Percentiles rank a stretch among this genome's conserved stretches.
Evolutionary conservation across 106 monocot genomes (phyloP).

Genomic region (Dendrobium chrysotoxum): DNA sequence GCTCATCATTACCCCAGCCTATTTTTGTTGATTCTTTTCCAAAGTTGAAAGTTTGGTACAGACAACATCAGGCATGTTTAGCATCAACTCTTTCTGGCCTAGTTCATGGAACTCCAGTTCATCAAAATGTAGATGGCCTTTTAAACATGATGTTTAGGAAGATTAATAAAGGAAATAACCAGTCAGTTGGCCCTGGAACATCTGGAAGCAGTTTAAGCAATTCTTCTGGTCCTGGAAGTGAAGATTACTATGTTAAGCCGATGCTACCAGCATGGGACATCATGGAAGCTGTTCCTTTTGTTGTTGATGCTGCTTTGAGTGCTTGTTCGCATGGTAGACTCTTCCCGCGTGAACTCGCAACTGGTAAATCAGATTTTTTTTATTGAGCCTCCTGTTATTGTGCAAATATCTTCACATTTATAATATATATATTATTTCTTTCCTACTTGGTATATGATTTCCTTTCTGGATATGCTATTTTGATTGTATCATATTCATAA

Average conservation of each 20-base stretch:
- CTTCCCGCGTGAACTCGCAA: conserved; percentile 89
- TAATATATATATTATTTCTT: background rate
- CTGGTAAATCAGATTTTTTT: conserved; percentile 49
- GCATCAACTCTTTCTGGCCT: conserved; percentile 94
- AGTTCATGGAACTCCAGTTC: conserved; percentile 79
- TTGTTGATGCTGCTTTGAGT: conserved; percentile 92
- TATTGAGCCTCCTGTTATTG: background rate
- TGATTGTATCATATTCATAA: background rate
- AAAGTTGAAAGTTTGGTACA: conserved; percentile 92
- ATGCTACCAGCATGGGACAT: conserved; percentile 96
- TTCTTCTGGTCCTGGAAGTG: conserved; percentile 62
- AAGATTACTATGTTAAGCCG: conserved; percentile 53
- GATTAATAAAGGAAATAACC: conserved; percentile 51
- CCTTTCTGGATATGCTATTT: background rate
- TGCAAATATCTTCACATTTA: background rate
- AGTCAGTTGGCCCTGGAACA: conserved; percentile 37
- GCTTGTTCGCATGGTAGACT: conserved; percentile 91
- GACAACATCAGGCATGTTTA: conserved; percentile 95
- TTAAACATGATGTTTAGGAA: conserved; percentile 95
- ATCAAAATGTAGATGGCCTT: conserved; percentile 84
- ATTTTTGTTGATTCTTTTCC: conserved; percentile 92
- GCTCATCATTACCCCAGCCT: conserved; percentile 25
- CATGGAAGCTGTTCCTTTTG: conserved; percentile 97
- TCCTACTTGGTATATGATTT: background rate
- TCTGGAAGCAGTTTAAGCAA: conserved; percentile 76